Base-by-base conservation (phyloP, 2,329 filamentous ascomycete genomes). In the Aspergillus fumigatiaffinis region DNA sequence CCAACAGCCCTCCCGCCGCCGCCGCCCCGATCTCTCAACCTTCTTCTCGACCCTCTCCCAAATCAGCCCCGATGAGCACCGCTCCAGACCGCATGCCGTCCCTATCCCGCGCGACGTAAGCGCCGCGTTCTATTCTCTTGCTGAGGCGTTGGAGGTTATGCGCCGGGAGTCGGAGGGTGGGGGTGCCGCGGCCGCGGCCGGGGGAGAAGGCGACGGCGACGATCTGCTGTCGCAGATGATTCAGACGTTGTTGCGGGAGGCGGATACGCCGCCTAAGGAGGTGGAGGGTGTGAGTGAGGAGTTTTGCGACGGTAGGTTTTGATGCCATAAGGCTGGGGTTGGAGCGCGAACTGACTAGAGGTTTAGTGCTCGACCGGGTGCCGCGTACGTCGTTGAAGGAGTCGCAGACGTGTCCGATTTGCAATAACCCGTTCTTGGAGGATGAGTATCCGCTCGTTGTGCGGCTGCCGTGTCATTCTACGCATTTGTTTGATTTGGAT, bases 381-480 rank as follows among this genome's bases (percentile, higher is more conserved):
- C 81, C 83, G 2, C 83, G 81, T 64, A 77, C 79, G 67, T 73
- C 73, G n/a, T 66, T 87, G 60, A 84, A 82, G 60, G 63, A 74
- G 14, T 76, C 76, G 1, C 80, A 84, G 62, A 77, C 70, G 44
- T 87, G 84, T 65, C 83, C 84, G 0, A 87, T 87, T 50, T 87
- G 84, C 70, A 79, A 78, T 52, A 84, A 84, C 60, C 77, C 82
- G 3, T 87, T 86, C 63, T 70, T 87, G 5, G 83, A 86, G n/a
- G 84, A 87, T 62, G 62, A 80, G 48, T 85, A 86, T 63, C 85
- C 85, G n/a, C 79, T 88, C 20, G 82, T 87, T 38, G 84, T 88
- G 49, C 78, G 80, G 28, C 69, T 88, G 32, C 83, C 85, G 9
- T 88, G 85, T 62, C 83, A 87, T 68, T 76, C 80, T 17, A 80